These are phyloP conservation scores for Cyclotella choctawhatcheeana DNA, from an alignment of 108 stramenopile genomes.

Conservation along the genomic window DNA sequence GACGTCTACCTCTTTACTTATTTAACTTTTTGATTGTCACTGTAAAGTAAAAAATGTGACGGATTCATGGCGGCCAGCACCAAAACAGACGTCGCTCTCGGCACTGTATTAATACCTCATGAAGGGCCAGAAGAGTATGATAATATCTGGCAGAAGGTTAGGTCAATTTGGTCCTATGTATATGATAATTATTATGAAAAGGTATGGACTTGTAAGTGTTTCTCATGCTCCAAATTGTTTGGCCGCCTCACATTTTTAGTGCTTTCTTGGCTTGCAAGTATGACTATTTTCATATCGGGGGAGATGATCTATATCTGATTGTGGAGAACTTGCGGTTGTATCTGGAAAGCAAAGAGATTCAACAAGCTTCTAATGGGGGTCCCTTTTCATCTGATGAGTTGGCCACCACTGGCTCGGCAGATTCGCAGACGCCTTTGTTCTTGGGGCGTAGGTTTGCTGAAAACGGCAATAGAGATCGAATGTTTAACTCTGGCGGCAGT, in stretches of 20 bases:
- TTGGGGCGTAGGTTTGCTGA: conserved; percentile 90
- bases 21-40: background rate
- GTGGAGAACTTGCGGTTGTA: conserved; percentile 93
- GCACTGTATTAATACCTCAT: conserved; percentile 89
- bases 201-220: conserved; percentile 51
- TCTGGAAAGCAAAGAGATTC: conserved; percentile 83
- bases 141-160: conserved; percentile 98
- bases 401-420: conserved; percentile 75
- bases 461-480: conserved; percentile 69
- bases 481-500: conserved; percentile 95
- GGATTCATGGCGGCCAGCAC: conserved; percentile 96
- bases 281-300: conserved; percentile 81
- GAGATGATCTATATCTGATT: conserved; percentile 93
- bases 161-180: conserved; percentile 95
- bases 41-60: conserved; percentile 87
- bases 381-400: conserved; percentile 70
- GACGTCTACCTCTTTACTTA: background rate
- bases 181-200: conserved; percentile 90
- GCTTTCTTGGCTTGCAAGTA: conserved; percentile 17
- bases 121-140: conserved; percentile 95
- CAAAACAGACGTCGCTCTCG: conserved; percentile 72
- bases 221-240: background rate
- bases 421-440: conserved; percentile 80
- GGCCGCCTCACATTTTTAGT: background rate
- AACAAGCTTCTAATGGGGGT: conserved; percentile 83